Evolutionary conservation across 164 flowering plant genomes (phyloP).

Genomic region (Nelumbo lutea): DNA sequence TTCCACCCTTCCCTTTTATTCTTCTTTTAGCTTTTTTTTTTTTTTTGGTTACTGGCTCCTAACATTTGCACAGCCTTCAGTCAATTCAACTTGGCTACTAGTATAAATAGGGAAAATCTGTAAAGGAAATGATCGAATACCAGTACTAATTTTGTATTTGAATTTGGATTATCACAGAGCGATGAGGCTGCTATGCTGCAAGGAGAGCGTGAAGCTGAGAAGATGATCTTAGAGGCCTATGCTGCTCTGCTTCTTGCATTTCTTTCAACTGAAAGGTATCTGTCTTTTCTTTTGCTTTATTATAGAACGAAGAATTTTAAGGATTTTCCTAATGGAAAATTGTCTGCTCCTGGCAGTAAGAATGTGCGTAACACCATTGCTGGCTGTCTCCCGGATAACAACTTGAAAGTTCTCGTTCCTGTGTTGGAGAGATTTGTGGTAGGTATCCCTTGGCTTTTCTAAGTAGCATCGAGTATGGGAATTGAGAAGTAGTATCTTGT

Average conservation of each 20-base stretch:
- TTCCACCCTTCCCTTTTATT: too few species aligned
- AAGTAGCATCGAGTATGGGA: not conserved
- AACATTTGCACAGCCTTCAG: too few species aligned
- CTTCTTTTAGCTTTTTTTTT: not conserved
- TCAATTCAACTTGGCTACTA: too few species aligned
- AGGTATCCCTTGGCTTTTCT: slow-evolving; percentile 20
- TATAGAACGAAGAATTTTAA: not conserved
- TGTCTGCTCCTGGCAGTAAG: slow-evolving; percentile 38
- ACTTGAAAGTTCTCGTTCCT: slow-evolving; percentile 70
- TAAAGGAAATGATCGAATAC: too few species aligned
- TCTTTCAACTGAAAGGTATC: slow-evolving; percentile 88
- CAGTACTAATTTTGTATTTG: not conserved
- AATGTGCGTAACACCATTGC: slow-evolving; percentile 65
- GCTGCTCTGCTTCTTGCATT: slow-evolving; percentile 93
- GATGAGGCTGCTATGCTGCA: slow-evolving; percentile 66
- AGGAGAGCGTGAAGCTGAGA: slow-evolving; percentile 97
- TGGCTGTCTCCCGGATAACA: slow-evolving; percentile 62
- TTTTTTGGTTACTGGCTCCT: too few species aligned
- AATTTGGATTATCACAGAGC: slow-evolving; percentile 37
- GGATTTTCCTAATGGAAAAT: not conserved
- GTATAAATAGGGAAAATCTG: too few species aligned
- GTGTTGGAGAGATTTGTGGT: slow-evolving; percentile 98
- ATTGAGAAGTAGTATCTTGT: not conserved
- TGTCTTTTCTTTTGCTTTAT: not conserved
- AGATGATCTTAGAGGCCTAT: slow-evolving; percentile 95